Percentiles rank a stretch among this genome's conserved stretches.
These are phyloP conservation scores for Sechiopsis laciniata DNA, from an alignment of 306 rosid species.

Conservation along the genomic window DNA sequence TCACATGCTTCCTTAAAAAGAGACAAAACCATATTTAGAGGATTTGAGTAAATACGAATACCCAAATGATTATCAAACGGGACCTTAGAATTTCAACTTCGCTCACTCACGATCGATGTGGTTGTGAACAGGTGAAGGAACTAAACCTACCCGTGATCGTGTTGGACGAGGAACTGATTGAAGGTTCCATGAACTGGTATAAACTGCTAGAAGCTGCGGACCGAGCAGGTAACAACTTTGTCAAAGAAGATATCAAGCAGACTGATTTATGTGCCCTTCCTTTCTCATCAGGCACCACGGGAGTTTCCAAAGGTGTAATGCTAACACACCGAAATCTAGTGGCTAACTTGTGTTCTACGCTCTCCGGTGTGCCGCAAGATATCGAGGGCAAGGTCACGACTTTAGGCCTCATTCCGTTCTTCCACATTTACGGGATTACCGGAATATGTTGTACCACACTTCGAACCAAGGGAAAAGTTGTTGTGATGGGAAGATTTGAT, in stretches of 20 bases:
- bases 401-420: conserved; percentile 73
- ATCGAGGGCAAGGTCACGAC: conserved; percentile 69
- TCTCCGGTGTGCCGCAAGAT: conserved; percentile 48
- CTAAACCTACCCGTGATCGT: conserved; percentile 54
- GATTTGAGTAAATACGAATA: too few species aligned
- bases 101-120: not conserved
- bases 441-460: conserved; percentile 91
- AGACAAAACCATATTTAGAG: too few species aligned
- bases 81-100: too few species aligned
- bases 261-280: conserved; percentile 86
- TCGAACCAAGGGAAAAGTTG: conserved; percentile 76
- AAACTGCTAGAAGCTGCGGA: conserved; percentile 75
- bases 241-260: conserved; percentile 39
- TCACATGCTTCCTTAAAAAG: too few species aligned
- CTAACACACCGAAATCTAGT: conserved; percentile 65
- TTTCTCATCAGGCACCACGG: conserved; percentile 95
- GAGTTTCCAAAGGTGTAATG: conserved; percentile 90
- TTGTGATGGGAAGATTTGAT: conserved; percentile 80
- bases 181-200: conserved; percentile 66
- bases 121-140: conserved; percentile 46
- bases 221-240: conserved; percentile 32
- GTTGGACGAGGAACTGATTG: conserved; percentile 57
- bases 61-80: too few species aligned
- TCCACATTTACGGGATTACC: conserved; percentile 84
- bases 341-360: conserved; percentile 82